Percentiles rank a stretch among this genome's conserved stretches.
Evolutionary conservation across 1,139 yeast species (phyloP).

Genomic region (Yamadazyma atmosphaerica): DNA sequence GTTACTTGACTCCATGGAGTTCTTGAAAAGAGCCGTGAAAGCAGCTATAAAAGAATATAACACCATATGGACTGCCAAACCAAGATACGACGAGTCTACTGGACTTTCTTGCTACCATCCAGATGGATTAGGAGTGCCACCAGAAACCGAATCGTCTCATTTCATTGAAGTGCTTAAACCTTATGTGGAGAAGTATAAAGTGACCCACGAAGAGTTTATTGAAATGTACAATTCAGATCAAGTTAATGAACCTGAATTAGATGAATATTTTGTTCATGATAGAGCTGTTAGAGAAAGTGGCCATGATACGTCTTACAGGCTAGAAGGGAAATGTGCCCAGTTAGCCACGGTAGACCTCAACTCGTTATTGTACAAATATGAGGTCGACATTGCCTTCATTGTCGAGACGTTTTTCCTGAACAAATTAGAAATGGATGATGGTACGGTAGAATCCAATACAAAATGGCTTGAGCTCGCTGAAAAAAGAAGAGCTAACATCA

Average conservation of each 20-base stretch:
- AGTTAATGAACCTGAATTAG: constrained; percentile 74
- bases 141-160: constrained; percentile 93
- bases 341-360: constrained; percentile 91
- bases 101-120: constrained; percentile 93
- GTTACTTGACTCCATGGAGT: constrained; percentile 46
- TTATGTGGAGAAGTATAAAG: constrained; percentile 61
- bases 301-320: constrained; percentile 89
- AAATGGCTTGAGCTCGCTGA: constrained; percentile 63
- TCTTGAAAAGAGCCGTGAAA: constrained; percentile 60
- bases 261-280: constrained; percentile 87
- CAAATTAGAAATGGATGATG: constrained; percentile 28
- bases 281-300: constrained; percentile 97
- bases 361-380: constrained; percentile 85
- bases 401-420: constrained; percentile 60
- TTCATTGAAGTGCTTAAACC: constrained; percentile 73
- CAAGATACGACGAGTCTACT: constrained; percentile 72
- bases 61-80: constrained; percentile 74
- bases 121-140: constrained; percentile 88
- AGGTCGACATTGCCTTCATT: constrained; percentile 73
- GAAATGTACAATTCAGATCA: constrained; percentile 65
- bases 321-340: constrained; percentile 87
- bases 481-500: constrained; percentile 54
- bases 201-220: constrained; percentile 70
- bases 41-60: constrained; percentile 90
- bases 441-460: constrained; percentile 48